Conservation (phyloP, 1,284 basidiomycete species). For the Taiwanofungus camphoratus region DNA sequence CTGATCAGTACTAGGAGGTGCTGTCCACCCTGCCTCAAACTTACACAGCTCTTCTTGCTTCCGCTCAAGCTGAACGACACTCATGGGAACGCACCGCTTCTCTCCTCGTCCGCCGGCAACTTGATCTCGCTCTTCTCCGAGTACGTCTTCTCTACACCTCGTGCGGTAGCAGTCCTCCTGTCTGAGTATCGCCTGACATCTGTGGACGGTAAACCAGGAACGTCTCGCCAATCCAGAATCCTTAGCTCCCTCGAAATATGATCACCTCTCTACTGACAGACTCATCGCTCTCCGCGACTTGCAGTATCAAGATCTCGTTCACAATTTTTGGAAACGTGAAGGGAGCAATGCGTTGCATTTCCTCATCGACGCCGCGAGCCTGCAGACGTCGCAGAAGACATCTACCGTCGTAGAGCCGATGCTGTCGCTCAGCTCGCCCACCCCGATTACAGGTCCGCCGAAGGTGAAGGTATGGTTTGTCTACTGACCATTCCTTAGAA, state of each 20-base stretch:
- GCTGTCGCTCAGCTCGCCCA: neutral
- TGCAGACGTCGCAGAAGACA: constrained; percentile 4
- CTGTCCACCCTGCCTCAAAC: constrained; percentile 14
- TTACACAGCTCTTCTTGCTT: constrained; percentile 19
- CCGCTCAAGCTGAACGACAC: constrained; percentile 17
- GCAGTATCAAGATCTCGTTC: constrained; percentile 28
- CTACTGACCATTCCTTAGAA: neutral
- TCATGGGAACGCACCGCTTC: constrained; percentile 25
- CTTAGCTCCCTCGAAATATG: constrained; percentile 25
- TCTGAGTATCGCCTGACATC: neutral
- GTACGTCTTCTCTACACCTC: constrained; percentile 12
- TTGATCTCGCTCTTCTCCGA: constrained; percentile 18
- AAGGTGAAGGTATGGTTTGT: constrained; percentile 4
- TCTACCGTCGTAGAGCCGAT: neutral
- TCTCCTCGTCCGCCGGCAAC: constrained; percentile 16
- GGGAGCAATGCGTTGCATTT: constrained; percentile 31
- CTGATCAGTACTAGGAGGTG: constrained; percentile 9
- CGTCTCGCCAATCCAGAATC: constrained; percentile 15
- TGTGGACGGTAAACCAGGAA: constrained; percentile 8
- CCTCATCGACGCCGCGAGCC: constrained; percentile 28
- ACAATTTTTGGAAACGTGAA: constrained; percentile 25
- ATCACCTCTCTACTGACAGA: constrained; percentile 28
- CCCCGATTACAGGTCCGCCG: neutral
- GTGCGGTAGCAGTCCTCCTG: neutral
- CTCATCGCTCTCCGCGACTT: constrained; percentile 31